Conservation (phyloP, 345 rosid genomes). For the Populus tremula region DNA sequence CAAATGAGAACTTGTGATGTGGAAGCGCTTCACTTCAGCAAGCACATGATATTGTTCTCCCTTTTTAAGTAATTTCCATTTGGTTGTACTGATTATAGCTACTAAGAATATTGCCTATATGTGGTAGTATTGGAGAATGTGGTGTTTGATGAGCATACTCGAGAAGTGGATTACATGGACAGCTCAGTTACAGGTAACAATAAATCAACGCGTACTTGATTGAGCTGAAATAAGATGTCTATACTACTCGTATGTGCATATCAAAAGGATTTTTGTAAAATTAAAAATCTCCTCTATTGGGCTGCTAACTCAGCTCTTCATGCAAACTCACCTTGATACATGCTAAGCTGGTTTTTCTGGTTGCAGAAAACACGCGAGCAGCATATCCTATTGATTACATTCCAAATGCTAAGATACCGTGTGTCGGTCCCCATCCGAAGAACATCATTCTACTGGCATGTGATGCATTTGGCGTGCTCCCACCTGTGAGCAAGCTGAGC, state of each 20-base stretch:
- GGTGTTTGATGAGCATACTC: slow-evolving; percentile 85
- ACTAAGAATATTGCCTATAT: slow-evolving; percentile 1
- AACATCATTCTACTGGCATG: slow-evolving; percentile 36
- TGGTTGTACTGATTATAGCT: neutral
- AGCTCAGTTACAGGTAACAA: slow-evolving; percentile 80
- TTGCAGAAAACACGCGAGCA: slow-evolving; percentile 38
- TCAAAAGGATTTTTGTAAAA: too few relatives aligned
- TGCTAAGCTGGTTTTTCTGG: neutral
- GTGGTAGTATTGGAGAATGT: slow-evolving; percentile 84
- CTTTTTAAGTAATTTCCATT: neutral
- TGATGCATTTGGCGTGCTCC: slow-evolving; percentile 37
- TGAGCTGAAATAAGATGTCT: too few relatives aligned
- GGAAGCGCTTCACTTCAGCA: neutral
- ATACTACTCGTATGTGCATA: too few relatives aligned
- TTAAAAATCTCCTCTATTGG: too few relatives aligned
- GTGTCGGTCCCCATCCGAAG: slow-evolving; percentile 33
- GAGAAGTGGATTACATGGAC: slow-evolving; percentile 83
- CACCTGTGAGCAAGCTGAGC: slow-evolving; percentile 39
- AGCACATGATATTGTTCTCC: neutral
- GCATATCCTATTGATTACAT: slow-evolving; percentile 35
- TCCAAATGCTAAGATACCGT: slow-evolving; percentile 34
- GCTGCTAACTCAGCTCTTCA: too few relatives aligned
- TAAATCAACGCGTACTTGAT: neutral
- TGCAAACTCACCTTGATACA: neutral
- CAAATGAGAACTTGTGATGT: neutral